Base-by-base conservation (phyloP, 441 rosid species). In the Croton laevigatus region DNA sequence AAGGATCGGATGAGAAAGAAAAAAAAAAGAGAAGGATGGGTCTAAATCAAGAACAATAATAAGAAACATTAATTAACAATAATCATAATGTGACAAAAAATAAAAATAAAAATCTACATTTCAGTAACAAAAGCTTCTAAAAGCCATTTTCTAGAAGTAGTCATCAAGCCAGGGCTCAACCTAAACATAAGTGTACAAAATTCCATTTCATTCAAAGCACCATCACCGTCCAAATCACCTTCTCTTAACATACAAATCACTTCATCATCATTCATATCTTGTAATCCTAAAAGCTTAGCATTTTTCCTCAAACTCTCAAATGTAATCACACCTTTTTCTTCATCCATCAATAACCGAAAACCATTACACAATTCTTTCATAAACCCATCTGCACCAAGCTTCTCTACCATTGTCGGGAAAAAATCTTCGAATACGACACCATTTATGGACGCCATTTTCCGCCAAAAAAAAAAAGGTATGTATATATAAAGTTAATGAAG, bases 181-280 rank as follows among this genome's bases (percentile, higher is more conserved):
- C 91, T 84, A 79, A 87, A 85, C 94, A 88, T 89, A 51, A 89
- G 69, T 0, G 86, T 83, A 62, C 86, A 89, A 59, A 89, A 89
- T 79, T 89, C 91, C 87, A 82, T 82, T 74, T 89, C 80, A 55
- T 72, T 84, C 59, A 87, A 76, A 16, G 75, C 88, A 0, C 88
- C 91, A 61, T 89, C 94, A 0, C 86, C 87, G 52, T 89, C 91
- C 14, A 80, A 51, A 64, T 89, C 94, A 6, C 94, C 94, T 81
- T 89, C 94, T 73, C 70, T 77, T 6, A 89, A 74, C 91, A 89
- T 89, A 74, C 87, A 68, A 45, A 51, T 79, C 4, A 85, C 71
- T 63, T 88, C 85, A 19, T 87, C 89, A 51, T 85, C 86, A 4
- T 78, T 67, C 73, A 87, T 71, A 19, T 73, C 88, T 32, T 80